phyloP scores from a whole-genome alignment of 2,329 filamentous ascomycete species.

The Neofusicoccum parvum region DNA sequence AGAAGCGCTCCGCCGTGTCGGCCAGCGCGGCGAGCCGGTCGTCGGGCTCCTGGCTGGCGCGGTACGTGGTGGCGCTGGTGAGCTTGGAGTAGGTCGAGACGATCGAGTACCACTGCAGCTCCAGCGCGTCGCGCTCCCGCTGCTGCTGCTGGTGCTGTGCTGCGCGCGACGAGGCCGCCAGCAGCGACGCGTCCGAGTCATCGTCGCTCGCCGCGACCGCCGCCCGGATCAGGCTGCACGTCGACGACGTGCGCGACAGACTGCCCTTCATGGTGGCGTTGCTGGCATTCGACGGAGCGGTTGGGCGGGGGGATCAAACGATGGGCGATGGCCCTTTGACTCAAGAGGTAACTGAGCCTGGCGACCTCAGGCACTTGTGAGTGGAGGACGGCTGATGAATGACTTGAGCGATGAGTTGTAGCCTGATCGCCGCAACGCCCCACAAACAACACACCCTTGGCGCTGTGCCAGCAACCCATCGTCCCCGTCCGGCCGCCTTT shows the following conservation, averaged over 20 bases:
- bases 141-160: background rate
- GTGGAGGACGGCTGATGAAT: conserved; percentile 9
- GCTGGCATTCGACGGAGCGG: background rate
- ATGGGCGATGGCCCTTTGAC: background rate
- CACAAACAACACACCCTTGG: conserved; percentile 10
- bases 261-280: background rate
- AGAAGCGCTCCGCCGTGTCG: background rate
- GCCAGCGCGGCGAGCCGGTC: conserved; percentile 5
- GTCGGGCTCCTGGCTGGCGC: no score
- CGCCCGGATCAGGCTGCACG: background rate
- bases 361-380: background rate
- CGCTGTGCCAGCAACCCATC: background rate
- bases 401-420: conserved; percentile 14
- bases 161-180: background rate
- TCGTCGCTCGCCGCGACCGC: background rate
- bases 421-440: conserved; percentile 9
- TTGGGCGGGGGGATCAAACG: background rate
- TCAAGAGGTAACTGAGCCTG: conserved; percentile 10
- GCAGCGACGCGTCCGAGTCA: background rate
- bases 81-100: conserved; percentile 14
- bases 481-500: no score
- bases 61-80: background rate
- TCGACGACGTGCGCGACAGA: conserved; percentile 6
- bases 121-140: background rate
- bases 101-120: conserved; percentile 3